phyloP scores from a whole-genome alignment of 1,284 basidiomycete species.

The Porphyrellus sp. region DNA sequence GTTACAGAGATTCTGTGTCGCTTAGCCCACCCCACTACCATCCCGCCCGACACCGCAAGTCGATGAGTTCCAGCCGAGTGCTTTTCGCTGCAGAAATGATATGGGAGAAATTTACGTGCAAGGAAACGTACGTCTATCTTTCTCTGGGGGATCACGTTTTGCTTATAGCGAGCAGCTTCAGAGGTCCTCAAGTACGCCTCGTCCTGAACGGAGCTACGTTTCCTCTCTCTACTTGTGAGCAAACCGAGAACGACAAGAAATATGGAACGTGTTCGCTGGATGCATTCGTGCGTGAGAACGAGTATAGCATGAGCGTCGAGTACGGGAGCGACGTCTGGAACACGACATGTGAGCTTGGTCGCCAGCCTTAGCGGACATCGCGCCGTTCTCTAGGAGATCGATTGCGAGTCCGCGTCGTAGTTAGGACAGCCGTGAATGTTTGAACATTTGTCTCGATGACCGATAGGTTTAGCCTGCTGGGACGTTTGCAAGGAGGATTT shows the following conservation, averaged over 20 bases:
- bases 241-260: conserved; percentile 25
- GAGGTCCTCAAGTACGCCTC: conserved; percentile 44
- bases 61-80: conserved; percentile 33
- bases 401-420: too few species aligned
- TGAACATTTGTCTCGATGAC: too few species aligned
- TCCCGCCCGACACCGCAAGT: conserved; percentile 35
- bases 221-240: conserved; percentile 37
- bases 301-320: conserved; percentile 24
- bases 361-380: too few species aligned
- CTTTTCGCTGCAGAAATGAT: conserved; percentile 47
- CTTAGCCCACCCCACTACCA: conserved; percentile 29
- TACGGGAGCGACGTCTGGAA: conserved; percentile 40
- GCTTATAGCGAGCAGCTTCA: conserved; percentile 2
- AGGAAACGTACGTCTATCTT: conserved; percentile 28
- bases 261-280: conserved; percentile 42
- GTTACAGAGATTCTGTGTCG: conserved; percentile 33
- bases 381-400: too few species aligned
- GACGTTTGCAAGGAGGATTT: too few species aligned
- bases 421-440: too few species aligned
- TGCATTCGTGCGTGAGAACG: conserved; percentile 37
- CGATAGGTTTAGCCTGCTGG: too few species aligned
- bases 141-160: too few species aligned
- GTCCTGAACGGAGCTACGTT: conserved; percentile 43
- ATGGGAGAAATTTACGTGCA: conserved; percentile 46
- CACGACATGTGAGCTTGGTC: conserved; percentile 36